Evolutionary conservation across 306 rosid species (phyloP).

Genomic region (Mucuna pruriens): DNA sequence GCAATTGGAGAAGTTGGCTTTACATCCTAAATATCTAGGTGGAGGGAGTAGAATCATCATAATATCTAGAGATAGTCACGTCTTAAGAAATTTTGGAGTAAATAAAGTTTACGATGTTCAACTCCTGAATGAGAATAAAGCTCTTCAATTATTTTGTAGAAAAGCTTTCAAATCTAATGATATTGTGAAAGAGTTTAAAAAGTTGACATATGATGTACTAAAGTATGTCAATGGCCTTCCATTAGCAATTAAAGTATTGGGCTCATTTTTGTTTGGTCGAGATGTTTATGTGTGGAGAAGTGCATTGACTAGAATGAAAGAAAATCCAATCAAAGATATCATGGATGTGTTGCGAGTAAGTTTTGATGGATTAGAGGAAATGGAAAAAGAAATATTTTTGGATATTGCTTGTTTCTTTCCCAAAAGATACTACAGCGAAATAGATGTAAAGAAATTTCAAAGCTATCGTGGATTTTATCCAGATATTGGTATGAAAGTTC

Average conservation of each 20-base stretch:
- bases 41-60: no score
- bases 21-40: no score
- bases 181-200: no score
- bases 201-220: no score
- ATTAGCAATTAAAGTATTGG: background rate
- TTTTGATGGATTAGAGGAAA: background rate
- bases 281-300: background rate
- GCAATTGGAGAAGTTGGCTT: no score
- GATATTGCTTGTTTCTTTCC: constrained; percentile 35
- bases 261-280: background rate
- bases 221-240: background rate
- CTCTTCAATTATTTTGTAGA: no score
- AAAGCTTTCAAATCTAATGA: no score
- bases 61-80: no score
- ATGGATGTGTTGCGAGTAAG: background rate
- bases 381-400: constrained; percentile 30
- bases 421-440: no score
- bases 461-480: background rate
- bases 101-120: no score
- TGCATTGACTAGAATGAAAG: constrained; percentile 19
- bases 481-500: constrained; percentile 17
- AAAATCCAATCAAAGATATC: background rate
- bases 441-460: background rate
- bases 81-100: no score
- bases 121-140: no score